Conservation (phyloP, 2,329 filamentous ascomycete species). For the Cercospora janseana region DNA sequence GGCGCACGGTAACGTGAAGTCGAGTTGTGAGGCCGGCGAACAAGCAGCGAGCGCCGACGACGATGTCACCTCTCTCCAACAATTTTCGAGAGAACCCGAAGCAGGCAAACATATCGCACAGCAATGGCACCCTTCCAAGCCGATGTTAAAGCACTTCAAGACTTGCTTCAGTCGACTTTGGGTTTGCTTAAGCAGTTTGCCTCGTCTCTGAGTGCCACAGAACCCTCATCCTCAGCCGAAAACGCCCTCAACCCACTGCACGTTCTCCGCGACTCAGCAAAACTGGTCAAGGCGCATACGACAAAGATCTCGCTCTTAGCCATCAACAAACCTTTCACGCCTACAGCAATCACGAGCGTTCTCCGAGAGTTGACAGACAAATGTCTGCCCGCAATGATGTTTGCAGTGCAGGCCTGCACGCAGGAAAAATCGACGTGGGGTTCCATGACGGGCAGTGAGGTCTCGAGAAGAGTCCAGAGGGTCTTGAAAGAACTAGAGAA, state of each 20-base stretch:
- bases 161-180: constrained; percentile 34
- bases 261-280: constrained; percentile 69
- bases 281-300: constrained; percentile 73
- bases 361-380: constrained; percentile 69
- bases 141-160: constrained; percentile 31
- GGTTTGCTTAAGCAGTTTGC: constrained; percentile 37
- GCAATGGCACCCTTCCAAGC: constrained; percentile 31
- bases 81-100: not conserved
- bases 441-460: constrained; percentile 60
- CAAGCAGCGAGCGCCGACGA: constrained; percentile 1
- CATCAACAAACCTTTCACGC: constrained; percentile 82
- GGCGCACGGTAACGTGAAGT: constrained; percentile 13
- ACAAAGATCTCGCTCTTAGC: constrained; percentile 86
- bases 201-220: constrained; percentile 30
- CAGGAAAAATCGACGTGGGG: constrained; percentile 58
- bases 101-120: not conserved
- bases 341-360: constrained; percentile 68
- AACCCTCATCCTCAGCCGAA: constrained; percentile 27
- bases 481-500: constrained; percentile 62
- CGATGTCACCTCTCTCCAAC: not conserved
- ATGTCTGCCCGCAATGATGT: constrained; percentile 72
- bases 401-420: constrained; percentile 65
- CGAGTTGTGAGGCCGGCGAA: constrained; percentile 2
- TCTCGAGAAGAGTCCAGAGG: constrained; percentile 58
- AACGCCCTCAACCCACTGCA: constrained; percentile 57